Percentiles rank a stretch among this genome's conserved stretches.
Conservation (phyloP, 768 basidiomycete species). For the Psilocybe tampanensis region DNA sequence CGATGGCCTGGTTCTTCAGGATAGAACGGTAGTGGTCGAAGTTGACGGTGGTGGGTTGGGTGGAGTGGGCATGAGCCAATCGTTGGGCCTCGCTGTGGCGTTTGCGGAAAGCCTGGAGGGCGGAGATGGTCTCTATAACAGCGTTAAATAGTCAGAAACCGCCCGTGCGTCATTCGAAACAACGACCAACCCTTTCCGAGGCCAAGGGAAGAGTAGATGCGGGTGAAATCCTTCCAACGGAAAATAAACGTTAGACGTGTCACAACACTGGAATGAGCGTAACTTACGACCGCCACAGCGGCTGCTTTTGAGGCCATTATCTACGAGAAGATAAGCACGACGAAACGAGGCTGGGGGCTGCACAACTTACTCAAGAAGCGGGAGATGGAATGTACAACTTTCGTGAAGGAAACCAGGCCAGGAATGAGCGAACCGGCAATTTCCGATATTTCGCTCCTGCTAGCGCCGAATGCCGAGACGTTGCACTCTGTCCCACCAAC, state of each 20-base stretch:
- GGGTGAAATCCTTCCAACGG: constrained; percentile 73
- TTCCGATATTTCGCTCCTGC: constrained; percentile 39
- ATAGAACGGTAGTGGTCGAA: constrained; percentile 88
- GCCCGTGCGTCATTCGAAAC: background rate
- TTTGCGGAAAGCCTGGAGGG: constrained; percentile 95
- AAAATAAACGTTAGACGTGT: constrained; percentile 25
- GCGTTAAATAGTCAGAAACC: background rate
- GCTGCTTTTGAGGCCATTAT: constrained; percentile 75
- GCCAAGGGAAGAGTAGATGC: constrained; percentile 79
- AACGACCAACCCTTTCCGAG: constrained; percentile 80
- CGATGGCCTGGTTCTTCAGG: constrained; percentile 89
- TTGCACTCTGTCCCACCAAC: background rate
- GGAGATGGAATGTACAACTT: constrained; percentile 25
- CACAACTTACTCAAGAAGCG: constrained; percentile 27
- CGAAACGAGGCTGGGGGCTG: background rate
- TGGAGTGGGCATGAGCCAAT: constrained; percentile 59
- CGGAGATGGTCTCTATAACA: constrained; percentile 78
- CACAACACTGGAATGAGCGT: constrained; percentile 7
- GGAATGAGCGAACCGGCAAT: constrained; percentile 35
- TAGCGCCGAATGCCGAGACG: constrained; percentile 34
- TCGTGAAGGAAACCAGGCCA: constrained; percentile 23
- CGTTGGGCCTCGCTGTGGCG: constrained; percentile 89
- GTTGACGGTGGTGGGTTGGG: constrained; percentile 84
- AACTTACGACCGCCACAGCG: constrained; percentile 63
- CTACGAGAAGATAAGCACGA: constrained; percentile 17